Base-by-base conservation (phyloP, 352 stramenopile genomes). In the Aphanomyces astaci region DNA sequence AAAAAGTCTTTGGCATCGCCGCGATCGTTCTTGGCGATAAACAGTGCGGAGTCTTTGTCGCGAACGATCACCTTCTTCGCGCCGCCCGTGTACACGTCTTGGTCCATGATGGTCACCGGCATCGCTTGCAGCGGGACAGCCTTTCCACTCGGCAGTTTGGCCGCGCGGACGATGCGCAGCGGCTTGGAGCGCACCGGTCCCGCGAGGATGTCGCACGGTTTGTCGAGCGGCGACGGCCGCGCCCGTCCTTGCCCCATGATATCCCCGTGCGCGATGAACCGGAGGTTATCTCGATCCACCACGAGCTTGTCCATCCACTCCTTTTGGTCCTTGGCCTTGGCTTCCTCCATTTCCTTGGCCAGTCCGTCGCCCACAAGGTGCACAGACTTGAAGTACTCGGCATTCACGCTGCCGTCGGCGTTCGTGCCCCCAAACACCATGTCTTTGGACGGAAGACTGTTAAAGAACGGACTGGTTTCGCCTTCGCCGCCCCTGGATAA, bases 351-450 rank as follows among this genome's bases (percentile, higher is more conserved):
- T 53, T 94, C 85, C 24, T 75, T 72, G 31, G 79, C 80, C 22
- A 93, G 74, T 0, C 80, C 84, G 32, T 96, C 87, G 28, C 88
- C 87, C 31, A 82, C 89, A 22, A 97, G 71, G 66, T 97, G 89
- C 1, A 97, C 89, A 49, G 81, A 93, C 17, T 77, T 73, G 49
- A 96, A 96, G 70, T 92, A 95, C 27, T 92, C 78, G 0, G 64
- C 24, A 51, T 96, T 89, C 7, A 75, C 73, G 0, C 69, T 82
- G 11, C 77, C 84, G 66, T 89, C 84, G 4, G 73, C 76, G 62
- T 96, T 86, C 19, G 88, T 89, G 27, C 86, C 87, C 17, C 89
- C 89, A 63, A 97, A 97, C 22, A 96, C 49, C 72, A 88, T 77
- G 62, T 91, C 77, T 64, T 95, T 96, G n/a, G 83, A 92, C 25